These are phyloP conservation scores for Ramaria sp. DNA, from an alignment of 768 basidiomycete species.

Conservation along the genomic window DNA sequence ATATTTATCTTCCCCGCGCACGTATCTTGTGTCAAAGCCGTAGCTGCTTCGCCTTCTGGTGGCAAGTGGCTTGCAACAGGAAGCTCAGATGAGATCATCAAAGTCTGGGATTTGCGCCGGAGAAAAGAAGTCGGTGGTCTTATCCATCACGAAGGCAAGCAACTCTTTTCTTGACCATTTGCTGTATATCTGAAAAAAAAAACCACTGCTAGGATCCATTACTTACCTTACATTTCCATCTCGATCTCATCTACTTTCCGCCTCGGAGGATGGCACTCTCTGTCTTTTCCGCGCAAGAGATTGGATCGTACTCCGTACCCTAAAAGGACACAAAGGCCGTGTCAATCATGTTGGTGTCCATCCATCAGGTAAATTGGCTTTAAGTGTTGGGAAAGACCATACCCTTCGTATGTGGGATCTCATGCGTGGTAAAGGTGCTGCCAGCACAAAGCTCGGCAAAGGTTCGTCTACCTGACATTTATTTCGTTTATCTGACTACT, in stretches of 20 bases:
- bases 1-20: constrained; percentile 97
- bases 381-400: constrained; percentile 85
- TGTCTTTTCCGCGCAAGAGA: constrained; percentile 88
- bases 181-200: neutral
- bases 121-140: constrained; percentile 90
- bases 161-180: constrained; percentile 7
- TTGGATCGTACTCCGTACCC: constrained; percentile 77
- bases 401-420: constrained; percentile 98
- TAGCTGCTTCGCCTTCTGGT: constrained; percentile 77
- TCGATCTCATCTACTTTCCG: constrained; percentile 80
- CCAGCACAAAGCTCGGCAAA: constrained; percentile 81
- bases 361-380: constrained; percentile 81
- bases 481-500: neutral
- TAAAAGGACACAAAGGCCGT: constrained; percentile 91
- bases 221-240: constrained; percentile 82
- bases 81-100: constrained; percentile 91
- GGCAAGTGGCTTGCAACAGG: constrained; percentile 97
- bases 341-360: constrained; percentile 89
- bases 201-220: constrained; percentile 59
- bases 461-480: constrained; percentile 33
- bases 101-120: constrained; percentile 90
- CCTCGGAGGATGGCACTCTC: constrained; percentile 87
- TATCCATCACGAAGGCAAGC: constrained; percentile 85
- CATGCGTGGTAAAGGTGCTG: constrained; percentile 85
- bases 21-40: constrained; percentile 83